Evolutionary conservation across 768 basidiomycete genomes (phyloP).

Genomic region (Postia placenta): DNA sequence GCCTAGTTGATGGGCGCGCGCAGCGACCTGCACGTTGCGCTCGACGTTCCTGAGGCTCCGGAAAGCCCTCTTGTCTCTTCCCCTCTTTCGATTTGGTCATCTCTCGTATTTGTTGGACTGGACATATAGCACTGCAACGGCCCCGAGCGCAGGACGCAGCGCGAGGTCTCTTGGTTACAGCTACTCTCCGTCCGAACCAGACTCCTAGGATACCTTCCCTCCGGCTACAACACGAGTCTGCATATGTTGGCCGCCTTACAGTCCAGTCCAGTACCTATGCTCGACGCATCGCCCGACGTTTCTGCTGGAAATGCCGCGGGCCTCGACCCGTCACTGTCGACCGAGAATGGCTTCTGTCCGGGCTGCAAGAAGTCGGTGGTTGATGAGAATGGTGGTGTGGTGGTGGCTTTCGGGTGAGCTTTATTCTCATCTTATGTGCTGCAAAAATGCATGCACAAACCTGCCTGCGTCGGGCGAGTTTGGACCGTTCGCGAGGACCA

Average conservation of each 20-base stretch:
- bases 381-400: constrained; percentile 76
- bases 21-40: constrained; percentile 3
- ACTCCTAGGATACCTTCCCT: not conserved
- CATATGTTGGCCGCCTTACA: constrained; percentile 13
- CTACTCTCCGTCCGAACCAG: not conserved
- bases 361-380: constrained; percentile 81
- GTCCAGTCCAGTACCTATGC: constrained; percentile 6
- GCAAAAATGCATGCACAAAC: no score
- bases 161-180: constrained; percentile 10
- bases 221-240: no score
- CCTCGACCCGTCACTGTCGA: constrained; percentile 16
- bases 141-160: constrained; percentile 8
- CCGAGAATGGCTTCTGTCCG: constrained; percentile 63
- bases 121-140: not conserved
- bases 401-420: constrained; percentile 93
- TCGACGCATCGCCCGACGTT: constrained; percentile 5
- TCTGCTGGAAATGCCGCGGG: constrained; percentile 10
- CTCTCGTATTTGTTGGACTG: not conserved
- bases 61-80: constrained; percentile 10
- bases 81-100: not conserved
- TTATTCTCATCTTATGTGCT: no score
- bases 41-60: constrained; percentile 13
- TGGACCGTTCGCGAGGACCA: no score
- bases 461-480: no score
- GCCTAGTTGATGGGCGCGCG: not conserved